phyloP scores from a whole-genome alignment of 225 moss, liverwort and hornwort genomes.

The Marchantia paleacea region DNA sequence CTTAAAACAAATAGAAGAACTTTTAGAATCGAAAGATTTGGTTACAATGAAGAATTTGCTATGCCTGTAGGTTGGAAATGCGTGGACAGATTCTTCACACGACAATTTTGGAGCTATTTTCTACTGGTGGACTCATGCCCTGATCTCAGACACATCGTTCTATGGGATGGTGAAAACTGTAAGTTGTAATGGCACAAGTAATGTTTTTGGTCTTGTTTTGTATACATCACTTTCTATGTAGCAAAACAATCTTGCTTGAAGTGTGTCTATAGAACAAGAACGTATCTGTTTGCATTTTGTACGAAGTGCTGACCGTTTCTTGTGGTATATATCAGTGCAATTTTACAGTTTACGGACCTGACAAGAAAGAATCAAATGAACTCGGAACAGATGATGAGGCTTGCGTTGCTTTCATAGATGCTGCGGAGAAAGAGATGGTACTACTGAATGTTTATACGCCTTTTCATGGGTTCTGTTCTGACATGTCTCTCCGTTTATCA shows the following conservation, averaged over 20 bases:
- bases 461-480: slow-evolving; percentile 8
- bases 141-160: slow-evolving; percentile 77
- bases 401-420: slow-evolving; percentile 53
- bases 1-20: not conserved
- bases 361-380: slow-evolving; percentile 5
- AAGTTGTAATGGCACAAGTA: slow-evolving; percentile 10
- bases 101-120: slow-evolving; percentile 89
- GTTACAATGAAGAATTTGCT: not conserved
- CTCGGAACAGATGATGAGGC: slow-evolving; percentile 27
- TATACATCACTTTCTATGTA: not conserved
- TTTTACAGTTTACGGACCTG: slow-evolving; percentile 54
- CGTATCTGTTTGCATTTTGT: not conserved
- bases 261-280: too few relatives aligned
- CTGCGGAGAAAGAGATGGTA: slow-evolving; percentile 52
- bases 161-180: slow-evolving; percentile 58
- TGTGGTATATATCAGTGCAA: slow-evolving; percentile 55
- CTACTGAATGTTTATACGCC: slow-evolving; percentile 23
- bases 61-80: slow-evolving; percentile 71
- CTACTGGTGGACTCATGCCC: slow-evolving; percentile 92
- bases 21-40: not conserved
- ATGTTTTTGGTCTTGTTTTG: not conserved
- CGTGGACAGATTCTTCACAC: slow-evolving; percentile 75
- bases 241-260: not conserved
- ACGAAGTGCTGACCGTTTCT: slow-evolving; percentile 10
- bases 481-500: slow-evolving; percentile 26